A percentile compares a stretch with the other conserved stretches of the same genome.
Conservation (phyloP, 2,329 filamentous ascomycete genomes). For the Xylaria sp. region DNA sequence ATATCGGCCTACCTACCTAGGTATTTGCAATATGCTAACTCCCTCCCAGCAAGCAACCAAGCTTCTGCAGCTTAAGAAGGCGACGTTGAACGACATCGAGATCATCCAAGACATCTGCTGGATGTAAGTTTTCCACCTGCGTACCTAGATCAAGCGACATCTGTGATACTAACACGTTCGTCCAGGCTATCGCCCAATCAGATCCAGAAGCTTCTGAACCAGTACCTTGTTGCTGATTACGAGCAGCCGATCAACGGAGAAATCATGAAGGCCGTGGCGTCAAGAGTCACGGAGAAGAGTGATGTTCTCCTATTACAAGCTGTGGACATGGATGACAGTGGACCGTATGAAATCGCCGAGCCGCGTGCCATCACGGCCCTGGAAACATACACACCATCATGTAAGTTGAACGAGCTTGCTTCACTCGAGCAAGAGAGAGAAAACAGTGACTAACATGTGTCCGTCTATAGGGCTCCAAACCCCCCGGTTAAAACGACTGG, state of each 20-base stretch:
- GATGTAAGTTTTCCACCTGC: conserved; percentile 66
- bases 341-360: conserved; percentile 97
- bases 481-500: conserved; percentile 85
- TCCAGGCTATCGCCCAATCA: conserved; percentile 90
- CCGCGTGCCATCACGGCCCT: conserved; percentile 91
- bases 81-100: conserved; percentile 96
- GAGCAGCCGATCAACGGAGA: conserved; percentile 99
- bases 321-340: conserved; percentile 98
- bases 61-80: conserved; percentile 96
- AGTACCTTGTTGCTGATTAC: conserved; percentile 97
- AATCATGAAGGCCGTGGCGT: conserved; percentile 99
- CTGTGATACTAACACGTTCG: conserved; percentile 16
- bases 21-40: conserved; percentile 16
- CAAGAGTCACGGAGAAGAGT: conserved; percentile 94
- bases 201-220: conserved; percentile 97
- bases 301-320: conserved; percentile 89
- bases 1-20: too few species aligned
- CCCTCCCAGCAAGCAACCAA: conserved; percentile 81
- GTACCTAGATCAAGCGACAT: conserved; percentile 4
- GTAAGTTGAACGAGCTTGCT: conserved; percentile 49
- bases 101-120: conserved; percentile 99
- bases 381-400: conserved; percentile 97
- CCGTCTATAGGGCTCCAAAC: conserved; percentile 76
- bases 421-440: not conserved
- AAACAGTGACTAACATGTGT: conserved; percentile 25